phyloP scores from a whole-genome alignment of 371 early-diverging fungal species.

The Blakeslea trispora region DNA sequence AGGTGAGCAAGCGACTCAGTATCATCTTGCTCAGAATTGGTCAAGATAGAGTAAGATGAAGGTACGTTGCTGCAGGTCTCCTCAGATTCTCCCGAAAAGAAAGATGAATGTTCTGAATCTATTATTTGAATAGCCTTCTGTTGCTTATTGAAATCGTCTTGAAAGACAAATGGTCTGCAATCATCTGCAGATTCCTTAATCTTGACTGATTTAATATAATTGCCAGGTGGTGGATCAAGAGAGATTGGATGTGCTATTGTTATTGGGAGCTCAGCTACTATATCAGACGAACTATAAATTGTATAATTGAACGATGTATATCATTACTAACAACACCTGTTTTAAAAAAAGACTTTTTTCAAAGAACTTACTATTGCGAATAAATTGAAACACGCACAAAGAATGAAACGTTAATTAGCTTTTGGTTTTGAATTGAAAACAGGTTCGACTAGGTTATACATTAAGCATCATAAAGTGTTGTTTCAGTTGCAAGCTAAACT shows the following conservation, averaged over 20 bases:
- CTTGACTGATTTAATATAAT: constrained; percentile 1
- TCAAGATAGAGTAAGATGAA: no score
- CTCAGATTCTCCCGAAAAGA: neutral
- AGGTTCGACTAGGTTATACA: constrained; percentile 15
- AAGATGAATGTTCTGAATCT: neutral
- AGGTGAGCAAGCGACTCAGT: no score
- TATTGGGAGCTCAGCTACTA: constrained; percentile 29
- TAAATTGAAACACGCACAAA: constrained; percentile 19
- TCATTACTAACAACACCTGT: neutral
- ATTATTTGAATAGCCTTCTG: neutral
- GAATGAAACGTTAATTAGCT: constrained; percentile 30
- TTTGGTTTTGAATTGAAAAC: constrained; percentile 24
- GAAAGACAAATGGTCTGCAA: neutral
- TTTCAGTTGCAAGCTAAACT: constrained; percentile 8
- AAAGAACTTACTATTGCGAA: constrained; percentile 24
- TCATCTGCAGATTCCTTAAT: neutral
- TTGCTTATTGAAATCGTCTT: neutral
- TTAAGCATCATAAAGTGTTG: neutral
- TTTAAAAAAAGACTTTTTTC: neutral
- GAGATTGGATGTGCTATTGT: constrained; percentile 37
- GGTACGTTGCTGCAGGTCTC: no score
- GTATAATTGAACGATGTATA: constrained; percentile 2
- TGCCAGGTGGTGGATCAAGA: constrained; percentile 37
- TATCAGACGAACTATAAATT: constrained; percentile 15
- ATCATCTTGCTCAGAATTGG: no score